Evolutionary conservation across 2,329 filamentous ascomycete species (phyloP).

Genomic region (Sarocladium brachiariae): DNA sequence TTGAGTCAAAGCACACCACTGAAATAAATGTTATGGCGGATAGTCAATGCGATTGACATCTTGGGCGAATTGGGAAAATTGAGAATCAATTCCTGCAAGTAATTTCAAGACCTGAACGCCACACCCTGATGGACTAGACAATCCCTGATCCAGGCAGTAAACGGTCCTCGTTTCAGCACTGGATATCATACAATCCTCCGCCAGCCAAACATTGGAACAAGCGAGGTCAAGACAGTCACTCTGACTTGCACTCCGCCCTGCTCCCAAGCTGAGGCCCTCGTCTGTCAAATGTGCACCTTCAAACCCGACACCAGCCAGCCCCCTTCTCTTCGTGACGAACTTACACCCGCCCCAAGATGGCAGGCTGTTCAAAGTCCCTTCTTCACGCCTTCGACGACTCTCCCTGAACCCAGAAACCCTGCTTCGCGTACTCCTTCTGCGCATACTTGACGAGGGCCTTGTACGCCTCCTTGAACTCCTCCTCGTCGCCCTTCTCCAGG

Average conservation of each 20-base stretch:
- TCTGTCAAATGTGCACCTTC: too few species aligned
- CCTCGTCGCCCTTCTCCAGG: conserved; percentile 39
- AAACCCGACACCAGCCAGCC: too few species aligned
- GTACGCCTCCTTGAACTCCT: conserved; percentile 58
- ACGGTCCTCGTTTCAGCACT: conserved; percentile 5
- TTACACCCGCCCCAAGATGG: too few species aligned
- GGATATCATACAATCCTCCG: conserved; percentile 7
- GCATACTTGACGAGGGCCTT: conserved; percentile 58
- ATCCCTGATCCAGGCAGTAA: conserved; percentile 8
- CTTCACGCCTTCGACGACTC: conserved; percentile 24
- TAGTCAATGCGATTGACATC: neutral
- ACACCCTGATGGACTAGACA: conserved; percentile 7
- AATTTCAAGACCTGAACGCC: conserved; percentile 4
- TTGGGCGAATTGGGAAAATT: neutral
- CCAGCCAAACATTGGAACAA: neutral
- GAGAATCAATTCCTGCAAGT: conserved; percentile 8
- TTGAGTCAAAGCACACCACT: too few species aligned
- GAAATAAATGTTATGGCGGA: too few species aligned
- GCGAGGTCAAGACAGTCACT: neutral
- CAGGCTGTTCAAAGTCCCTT: neutral
- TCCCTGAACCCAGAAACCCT: conserved; percentile 42
- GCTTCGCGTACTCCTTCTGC: conserved; percentile 57
- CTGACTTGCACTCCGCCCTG: too few species aligned
- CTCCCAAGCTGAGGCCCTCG: neutral
- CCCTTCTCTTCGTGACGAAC: too few species aligned